Evolutionary conservation across 1,139 yeast genomes (phyloP).

Genomic region (Eremothecium gossypii): DNA sequence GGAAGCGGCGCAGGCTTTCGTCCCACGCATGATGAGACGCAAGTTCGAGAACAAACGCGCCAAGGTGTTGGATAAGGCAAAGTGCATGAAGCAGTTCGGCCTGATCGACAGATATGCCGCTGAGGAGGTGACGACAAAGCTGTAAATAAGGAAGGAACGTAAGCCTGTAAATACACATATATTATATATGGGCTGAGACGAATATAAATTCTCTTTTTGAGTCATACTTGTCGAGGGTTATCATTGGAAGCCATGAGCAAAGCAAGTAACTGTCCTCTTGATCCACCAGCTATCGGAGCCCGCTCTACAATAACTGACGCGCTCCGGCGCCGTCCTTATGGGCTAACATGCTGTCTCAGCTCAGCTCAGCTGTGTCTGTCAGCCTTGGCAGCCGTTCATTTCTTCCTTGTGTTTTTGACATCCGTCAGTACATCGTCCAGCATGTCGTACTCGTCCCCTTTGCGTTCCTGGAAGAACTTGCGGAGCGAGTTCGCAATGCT

Average conservation of each 20-base stretch:
- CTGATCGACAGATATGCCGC: constrained; percentile 10
- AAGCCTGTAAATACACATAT: neutral
- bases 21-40: constrained; percentile 44
- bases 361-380: too few species aligned
- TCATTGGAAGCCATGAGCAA: too few species aligned
- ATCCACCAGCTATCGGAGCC: too few species aligned
- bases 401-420: too few species aligned
- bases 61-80: constrained; percentile 11
- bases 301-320: too few species aligned
- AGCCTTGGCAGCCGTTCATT: too few species aligned
- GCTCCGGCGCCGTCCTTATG: too few species aligned
- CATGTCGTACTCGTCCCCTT: constrained; percentile 2
- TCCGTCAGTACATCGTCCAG: constrained; percentile 1
- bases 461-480: neutral
- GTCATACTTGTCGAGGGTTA: too few species aligned
- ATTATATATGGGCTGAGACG: too few species aligned
- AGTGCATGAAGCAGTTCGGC: constrained; percentile 12
- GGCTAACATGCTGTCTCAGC: too few species aligned
- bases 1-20: constrained; percentile 58
- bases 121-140: neutral
- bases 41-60: constrained; percentile 36
- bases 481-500: neutral
- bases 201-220: too few species aligned
- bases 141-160: neutral
- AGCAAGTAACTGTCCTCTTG: too few species aligned